phyloP scores from a whole-genome alignment of 345 rosid species.

The Heritiera littoralis region DNA sequence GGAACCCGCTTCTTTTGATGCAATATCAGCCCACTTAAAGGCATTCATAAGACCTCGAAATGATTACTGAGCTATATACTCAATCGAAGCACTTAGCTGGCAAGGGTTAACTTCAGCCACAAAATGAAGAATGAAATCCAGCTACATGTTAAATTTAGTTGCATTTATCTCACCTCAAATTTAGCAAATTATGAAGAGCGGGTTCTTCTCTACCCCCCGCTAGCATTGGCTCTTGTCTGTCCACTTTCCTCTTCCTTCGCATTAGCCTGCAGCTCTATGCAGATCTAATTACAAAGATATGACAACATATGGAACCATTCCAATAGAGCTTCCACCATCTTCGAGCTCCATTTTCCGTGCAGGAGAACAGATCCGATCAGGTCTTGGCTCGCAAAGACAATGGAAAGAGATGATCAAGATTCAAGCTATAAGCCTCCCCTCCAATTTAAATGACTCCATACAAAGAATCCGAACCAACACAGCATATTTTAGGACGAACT shows the following conservation, averaged over 20 bases:
- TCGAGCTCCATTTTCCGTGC: slow-evolving; percentile 31
- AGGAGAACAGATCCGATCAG: slow-evolving; percentile 41
- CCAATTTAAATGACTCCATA: slow-evolving; percentile 28
- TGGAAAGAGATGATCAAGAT: slow-evolving; percentile 57
- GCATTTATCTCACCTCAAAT: neutral
- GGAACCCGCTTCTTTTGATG: neutral
- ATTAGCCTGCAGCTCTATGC: neutral
- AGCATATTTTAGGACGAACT: slow-evolving; percentile 47
- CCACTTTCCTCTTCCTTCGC: neutral
- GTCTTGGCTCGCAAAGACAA: slow-evolving; percentile 47
- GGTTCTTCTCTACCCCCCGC: neutral
- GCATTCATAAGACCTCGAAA: neutral
- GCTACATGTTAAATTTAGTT: neutral
- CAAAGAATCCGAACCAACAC: slow-evolving; percentile 43
- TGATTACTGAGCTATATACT: no score
- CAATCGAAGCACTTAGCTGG: neutral
- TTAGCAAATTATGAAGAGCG: neutral
- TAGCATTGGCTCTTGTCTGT: slow-evolving; percentile 17
- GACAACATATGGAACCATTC: slow-evolving; percentile 55
- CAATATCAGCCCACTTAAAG: neutral
- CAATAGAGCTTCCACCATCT: slow-evolving; percentile 32
- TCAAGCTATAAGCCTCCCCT: slow-evolving; percentile 43
- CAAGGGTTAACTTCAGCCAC: neutral
- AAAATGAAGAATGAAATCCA: neutral
- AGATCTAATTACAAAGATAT: slow-evolving; percentile 23